Conservation (phyloP, 192 early-diverging fungal genomes). For the Coemansia sp. region DNA sequence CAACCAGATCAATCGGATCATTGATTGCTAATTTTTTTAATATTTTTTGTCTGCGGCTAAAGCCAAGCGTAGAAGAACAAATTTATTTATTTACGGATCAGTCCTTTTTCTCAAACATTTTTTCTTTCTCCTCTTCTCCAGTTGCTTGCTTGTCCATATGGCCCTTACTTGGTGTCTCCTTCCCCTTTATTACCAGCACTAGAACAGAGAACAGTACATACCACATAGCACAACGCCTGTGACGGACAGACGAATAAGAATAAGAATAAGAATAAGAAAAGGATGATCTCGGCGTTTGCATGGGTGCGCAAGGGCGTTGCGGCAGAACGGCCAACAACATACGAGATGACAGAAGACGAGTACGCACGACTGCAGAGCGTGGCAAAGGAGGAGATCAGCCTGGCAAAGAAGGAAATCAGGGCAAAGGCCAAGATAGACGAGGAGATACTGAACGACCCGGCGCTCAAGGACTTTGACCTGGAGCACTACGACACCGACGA, state of each 20-base stretch:
- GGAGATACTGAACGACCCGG: constrained; percentile 55
- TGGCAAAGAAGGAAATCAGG: constrained; percentile 63
- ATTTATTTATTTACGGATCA: too few relatives aligned
- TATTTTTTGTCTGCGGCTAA: too few relatives aligned
- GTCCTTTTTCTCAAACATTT: background rate
- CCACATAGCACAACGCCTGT: background rate
- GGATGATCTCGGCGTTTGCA: constrained; percentile 88
- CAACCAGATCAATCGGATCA: too few relatives aligned
- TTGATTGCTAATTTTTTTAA: too few relatives aligned
- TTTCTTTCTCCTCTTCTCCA: background rate
- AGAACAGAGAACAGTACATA: too few relatives aligned
- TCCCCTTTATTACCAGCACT: background rate
- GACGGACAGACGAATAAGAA: background rate
- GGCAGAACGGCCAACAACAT: constrained; percentile 73
- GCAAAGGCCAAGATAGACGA: constrained; percentile 27
- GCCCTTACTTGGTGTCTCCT: background rate
- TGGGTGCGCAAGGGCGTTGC: constrained; percentile 96
- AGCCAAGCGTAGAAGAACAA: too few relatives aligned
- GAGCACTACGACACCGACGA: constrained; percentile 91
- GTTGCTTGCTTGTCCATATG: background rate
- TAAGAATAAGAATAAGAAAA: background rate
- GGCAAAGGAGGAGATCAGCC: constrained; percentile 65
- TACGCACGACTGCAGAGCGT: constrained; percentile 75
- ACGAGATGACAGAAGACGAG: constrained; percentile 86
- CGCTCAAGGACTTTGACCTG: constrained; percentile 84